Evolutionary conservation across 106 monocot genomes (phyloP).

Genomic region (Acorus gramineus): DNA sequence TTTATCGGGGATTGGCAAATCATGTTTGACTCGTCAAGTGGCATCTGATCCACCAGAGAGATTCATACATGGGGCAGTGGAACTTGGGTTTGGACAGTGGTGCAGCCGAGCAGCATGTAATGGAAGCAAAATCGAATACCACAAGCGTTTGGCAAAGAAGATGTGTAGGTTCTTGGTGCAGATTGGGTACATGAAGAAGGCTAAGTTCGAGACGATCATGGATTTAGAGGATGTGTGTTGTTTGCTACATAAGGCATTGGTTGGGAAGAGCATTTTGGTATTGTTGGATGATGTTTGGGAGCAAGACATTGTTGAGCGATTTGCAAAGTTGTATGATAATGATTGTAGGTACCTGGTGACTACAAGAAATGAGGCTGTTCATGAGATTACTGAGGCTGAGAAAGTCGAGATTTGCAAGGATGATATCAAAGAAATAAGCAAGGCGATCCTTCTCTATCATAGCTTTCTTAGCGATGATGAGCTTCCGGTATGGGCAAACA

Average conservation of each 20-base stretch:
- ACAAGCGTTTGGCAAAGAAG: slow-evolving; percentile 29
- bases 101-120: slow-evolving; percentile 37
- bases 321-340: slow-evolving; percentile 41
- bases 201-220: slow-evolving; percentile 4
- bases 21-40: slow-evolving; percentile 47
- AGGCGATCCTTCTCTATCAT: slow-evolving; percentile 47
- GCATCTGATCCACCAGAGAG: slow-evolving; percentile 29
- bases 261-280: slow-evolving; percentile 38
- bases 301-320: slow-evolving; percentile 48
- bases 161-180: slow-evolving; percentile 33
- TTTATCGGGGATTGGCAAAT: slow-evolving; percentile 47
- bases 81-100: slow-evolving; percentile 39
- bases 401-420: slow-evolving; percentile 53
- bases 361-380: slow-evolving; percentile 44
- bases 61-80: slow-evolving; percentile 41
- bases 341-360: slow-evolving; percentile 39
- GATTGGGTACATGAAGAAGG: slow-evolving; percentile 27
- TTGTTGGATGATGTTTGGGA: slow-evolving; percentile 60
- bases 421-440: slow-evolving; percentile 47
- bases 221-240: slow-evolving; percentile 46
- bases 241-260: slow-evolving; percentile 36
- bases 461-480: slow-evolving; percentile 30
- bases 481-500: slow-evolving; percentile 29
- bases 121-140: slow-evolving; percentile 33
- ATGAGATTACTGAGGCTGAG: slow-evolving; percentile 44